Evolutionary conservation across 2,329 filamentous ascomycete species (phyloP), one percentile per base, ranked within the genome.

Genomic region (Claviceps spartinae): DNA sequence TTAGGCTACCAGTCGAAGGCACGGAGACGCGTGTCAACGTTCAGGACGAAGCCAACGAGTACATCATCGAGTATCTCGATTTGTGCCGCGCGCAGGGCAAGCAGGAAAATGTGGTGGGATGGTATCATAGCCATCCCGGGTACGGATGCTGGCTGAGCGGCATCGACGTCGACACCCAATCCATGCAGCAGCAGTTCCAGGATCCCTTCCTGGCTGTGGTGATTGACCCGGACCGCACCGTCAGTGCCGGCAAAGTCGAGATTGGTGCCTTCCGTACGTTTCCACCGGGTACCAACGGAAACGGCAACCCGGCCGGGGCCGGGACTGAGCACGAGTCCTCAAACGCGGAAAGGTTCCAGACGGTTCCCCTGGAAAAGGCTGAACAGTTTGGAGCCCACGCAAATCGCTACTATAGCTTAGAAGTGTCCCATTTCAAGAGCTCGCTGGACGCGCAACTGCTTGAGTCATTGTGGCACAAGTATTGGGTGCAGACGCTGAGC

Each of bases 21-120:
- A 98, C 93, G n/a, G 93, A 98, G 72, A 98, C 93, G 2, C 79
- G 93, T 55, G 93, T 98, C 60, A 98, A 98, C 66, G 93, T 93
- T 0, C 89, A 95, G 63, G 85, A 86, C 58, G 90, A 97, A 60
- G 93, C 91, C 51, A 94, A 97, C 72, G 93, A 97, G 72, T 98
- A 97, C 72, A 88, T 97, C 74, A 83, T 95, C 51, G 81, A 86
- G 58, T 97, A 94, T 64, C 77, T 94, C 30, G 76, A 84, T 59
- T 73, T 83, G 3, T 86, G 85, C 59, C 79, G 91, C 54, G 82
- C 90, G 63, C 86, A 73, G 78, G 88, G 66, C 58, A 73, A 90
- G 52, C 74, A 84, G 65, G 93, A 98, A 69, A 97, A 98, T 66
- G 86, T 88, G 0, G 86, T 98, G 16, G 93, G 93, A 18, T 98